Evolutionary conservation across 495 filamentous ascomycete genomes (phyloP), one percentile per base, ranked within the genome.

Genomic region (Lophiotrema nucula): DNA sequence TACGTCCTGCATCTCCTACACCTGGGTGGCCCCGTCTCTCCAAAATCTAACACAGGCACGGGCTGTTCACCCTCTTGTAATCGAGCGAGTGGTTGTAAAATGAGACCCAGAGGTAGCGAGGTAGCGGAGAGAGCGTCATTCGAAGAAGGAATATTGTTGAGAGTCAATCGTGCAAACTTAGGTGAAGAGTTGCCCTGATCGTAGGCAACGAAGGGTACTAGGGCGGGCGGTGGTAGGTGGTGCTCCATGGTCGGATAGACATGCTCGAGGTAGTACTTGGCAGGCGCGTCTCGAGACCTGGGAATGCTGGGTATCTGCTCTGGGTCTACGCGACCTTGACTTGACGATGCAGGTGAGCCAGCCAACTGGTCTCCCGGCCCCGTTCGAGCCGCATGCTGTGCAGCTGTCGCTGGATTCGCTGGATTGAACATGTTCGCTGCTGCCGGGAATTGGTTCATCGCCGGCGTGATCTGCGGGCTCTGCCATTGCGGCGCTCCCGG

Each of bases 181-280:
- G 93, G 95, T 10, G 93, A 97, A 19, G 95, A 87, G 69, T 97
- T 99, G 58, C 93, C 92, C 72, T 97, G 95, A 68, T 99, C 93
- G 60, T 84, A 87, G 11, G 90, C 90, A 46, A 96, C 86, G 64
- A 93, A 97, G 0, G 95, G 89, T 24, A 92, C 81, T n/a, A 86
- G 80, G 12, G 90, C 90, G 22, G 95, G 90, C 18, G 93, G 93
- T 16, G 93, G 90, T 1, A 92, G 76, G 67, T 95, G 90, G 26
- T 86, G 85, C 70, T 96, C 91, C 74, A 97, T 92, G 10, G 93
- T 99, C 8, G 93, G 91, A 68, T 95, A 97, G 21, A 95, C 79
- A 70, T 95, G 86, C 62, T 76, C 84, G 53, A 90, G 80, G 69
- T 93, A 99, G 70, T 96, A 88, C 43, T 87, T 81, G 53, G 91